Base-by-base conservation (phyloP, 148 eudicot genomes). In the Euryodendron excelsum region DNA sequence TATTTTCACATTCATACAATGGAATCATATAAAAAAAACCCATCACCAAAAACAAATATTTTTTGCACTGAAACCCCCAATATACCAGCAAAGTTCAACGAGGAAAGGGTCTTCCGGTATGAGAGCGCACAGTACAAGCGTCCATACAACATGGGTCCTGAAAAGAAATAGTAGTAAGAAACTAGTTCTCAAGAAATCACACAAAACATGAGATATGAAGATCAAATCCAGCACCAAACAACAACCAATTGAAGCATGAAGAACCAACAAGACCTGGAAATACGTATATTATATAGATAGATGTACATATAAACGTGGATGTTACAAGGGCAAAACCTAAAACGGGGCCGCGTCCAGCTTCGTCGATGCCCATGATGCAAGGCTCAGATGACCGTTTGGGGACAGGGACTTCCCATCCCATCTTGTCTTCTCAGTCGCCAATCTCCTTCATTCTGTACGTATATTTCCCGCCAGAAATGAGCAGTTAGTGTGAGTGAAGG, bases 341-440 rank as follows among this genome's bases (percentile, higher is more conserved):
- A 80, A 93, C 99, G 63, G 99, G 99, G 79, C 99, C 99, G 64
- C 99, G 89, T 33, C 99, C 99, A 82, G 99, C 99, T 88, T 96
- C 99, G 73, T 96, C 99, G 79, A 96, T 95, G 56, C 99, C 99
- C 98, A 96, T 90, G 5, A 96, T 89, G 85, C 99, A 96, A 58
- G 97, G 93, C 80, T 87, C 84, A 25, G 85, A 80, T 59, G 93
- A 96, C 99, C 99, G 91, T 73, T 86, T 81, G 28, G 92, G 92
- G 41, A 84, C 15, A 48, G 36, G 25, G 21, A 67, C 81, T 30
- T 84, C 90, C 10, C 86, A 69, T 23, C 82, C 90, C 97, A 87
- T 9, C 63, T 55, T 41, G 25, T 37, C 21, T 33, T 12, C 12
- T 13, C 60, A n/a, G 71, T 48, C 61, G 21, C 79, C 64, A 27